These are phyloP conservation scores for Aaosphaeria pasadenensis DNA, from an alignment of 2,329 filamentous ascomycete genomes.

Conservation along the genomic window DNA sequence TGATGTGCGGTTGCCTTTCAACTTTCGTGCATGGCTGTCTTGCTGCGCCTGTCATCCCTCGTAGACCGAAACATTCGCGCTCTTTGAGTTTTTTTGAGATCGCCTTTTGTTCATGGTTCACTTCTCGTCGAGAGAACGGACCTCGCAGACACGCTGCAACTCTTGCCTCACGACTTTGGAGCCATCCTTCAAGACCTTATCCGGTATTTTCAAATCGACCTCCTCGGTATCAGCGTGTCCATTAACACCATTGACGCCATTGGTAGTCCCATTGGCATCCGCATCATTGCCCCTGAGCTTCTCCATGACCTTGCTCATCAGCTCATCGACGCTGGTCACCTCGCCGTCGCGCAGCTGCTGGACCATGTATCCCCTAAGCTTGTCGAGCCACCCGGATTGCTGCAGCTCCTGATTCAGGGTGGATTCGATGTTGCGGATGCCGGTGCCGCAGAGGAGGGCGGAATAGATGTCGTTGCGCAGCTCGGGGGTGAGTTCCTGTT, in stretches of 20 bases:
- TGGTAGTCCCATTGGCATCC: constrained; percentile 10
- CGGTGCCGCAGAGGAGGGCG: constrained; percentile 47
- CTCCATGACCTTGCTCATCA: constrained; percentile 52
- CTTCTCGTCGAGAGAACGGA: constrained; percentile 4
- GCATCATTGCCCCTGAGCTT: constrained; percentile 12
- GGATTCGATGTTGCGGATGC: constrained; percentile 55
- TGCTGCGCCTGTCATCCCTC: too few relatives aligned
- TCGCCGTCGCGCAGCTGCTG: constrained; percentile 57
- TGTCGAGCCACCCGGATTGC: constrained; percentile 58
- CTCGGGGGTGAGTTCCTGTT: constrained; percentile 38
- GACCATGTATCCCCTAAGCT: constrained; percentile 53
- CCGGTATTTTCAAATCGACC: constrained; percentile 44
- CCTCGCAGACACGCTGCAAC: constrained; percentile 49
- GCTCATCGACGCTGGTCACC: constrained; percentile 55
- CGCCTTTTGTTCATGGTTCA: too few relatives aligned
- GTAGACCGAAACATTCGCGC: too few relatives aligned
- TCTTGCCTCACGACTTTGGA: constrained; percentile 51
- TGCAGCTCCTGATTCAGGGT: constrained; percentile 55
- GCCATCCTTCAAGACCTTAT: constrained; percentile 49
- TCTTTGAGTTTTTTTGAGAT: too few relatives aligned
- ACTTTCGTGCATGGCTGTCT: too few relatives aligned
- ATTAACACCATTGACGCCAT: constrained; percentile 10
- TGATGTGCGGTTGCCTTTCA: too few relatives aligned
- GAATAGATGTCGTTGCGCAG: constrained; percentile 43
- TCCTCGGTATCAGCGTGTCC: constrained; percentile 35